phyloP scores from a whole-genome alignment of 2,329 filamentous ascomycete species.

The Pyrenophora tritici-repentis region DNA sequence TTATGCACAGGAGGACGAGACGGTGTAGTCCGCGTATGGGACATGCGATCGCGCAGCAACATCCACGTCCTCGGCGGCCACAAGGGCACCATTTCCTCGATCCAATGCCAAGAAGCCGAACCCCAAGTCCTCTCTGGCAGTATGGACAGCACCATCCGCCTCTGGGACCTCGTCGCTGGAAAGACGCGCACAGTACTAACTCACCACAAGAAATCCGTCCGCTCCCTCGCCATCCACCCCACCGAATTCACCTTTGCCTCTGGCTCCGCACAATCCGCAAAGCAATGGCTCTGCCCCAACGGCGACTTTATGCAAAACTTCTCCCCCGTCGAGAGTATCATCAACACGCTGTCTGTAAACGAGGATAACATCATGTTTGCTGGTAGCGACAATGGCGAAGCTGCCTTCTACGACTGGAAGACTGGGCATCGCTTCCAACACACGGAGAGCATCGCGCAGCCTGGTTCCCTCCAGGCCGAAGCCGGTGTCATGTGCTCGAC shows the following conservation, averaged over 20 bases:
- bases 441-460: constrained; percentile 89
- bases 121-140: constrained; percentile 95
- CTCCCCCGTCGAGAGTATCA: constrained; percentile 92
- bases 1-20: constrained; percentile 94
- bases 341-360: constrained; percentile 92
- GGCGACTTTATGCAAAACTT: constrained; percentile 99
- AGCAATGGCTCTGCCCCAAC: constrained; percentile 99
- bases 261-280: constrained; percentile 90
- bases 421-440: constrained; percentile 89
- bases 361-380: constrained; percentile 95
- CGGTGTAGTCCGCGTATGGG: constrained; percentile 94
- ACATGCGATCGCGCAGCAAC: constrained; percentile 93
- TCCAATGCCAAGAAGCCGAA: constrained; percentile 94
- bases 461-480: constrained; percentile 91
- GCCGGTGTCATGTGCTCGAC: constrained; percentile 92
- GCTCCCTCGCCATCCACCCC: constrained; percentile 82
- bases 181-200: constrained; percentile 96
- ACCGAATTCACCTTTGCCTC: constrained; percentile 95
- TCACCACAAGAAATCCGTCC: constrained; percentile 97
- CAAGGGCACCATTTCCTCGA: constrained; percentile 84
- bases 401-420: constrained; percentile 99
- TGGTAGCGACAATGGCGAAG: constrained; percentile 92
- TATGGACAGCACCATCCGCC: constrained; percentile 66
- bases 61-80: constrained; percentile 92
- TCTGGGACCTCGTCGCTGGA: constrained; percentile 95